Percentiles rank a stretch among this genome's conserved stretches.
Conservation (phyloP, 306 rosid genomes). For the Hylodesmum podocarpum region DNA sequence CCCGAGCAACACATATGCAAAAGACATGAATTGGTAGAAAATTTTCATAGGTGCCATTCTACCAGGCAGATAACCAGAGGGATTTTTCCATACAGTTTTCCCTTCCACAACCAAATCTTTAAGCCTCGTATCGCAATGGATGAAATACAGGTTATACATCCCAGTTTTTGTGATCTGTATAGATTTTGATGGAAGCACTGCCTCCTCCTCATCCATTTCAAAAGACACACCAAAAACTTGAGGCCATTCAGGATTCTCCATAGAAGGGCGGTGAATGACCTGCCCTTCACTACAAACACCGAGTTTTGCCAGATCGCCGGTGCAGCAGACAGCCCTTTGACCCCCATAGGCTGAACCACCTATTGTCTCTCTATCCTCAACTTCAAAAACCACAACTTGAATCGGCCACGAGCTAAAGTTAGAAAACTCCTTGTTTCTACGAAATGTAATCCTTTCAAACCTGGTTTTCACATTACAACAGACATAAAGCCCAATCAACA, state of each 20-base stretch:
- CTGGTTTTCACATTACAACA: slow-evolving; percentile 53
- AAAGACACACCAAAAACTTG: slow-evolving; percentile 69
- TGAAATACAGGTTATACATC: slow-evolving; percentile 95
- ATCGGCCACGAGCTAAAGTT: slow-evolving; percentile 74
- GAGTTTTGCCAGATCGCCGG: slow-evolving; percentile 85
- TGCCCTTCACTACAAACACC: slow-evolving; percentile 87
- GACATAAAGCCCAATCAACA: slow-evolving; percentile 22
- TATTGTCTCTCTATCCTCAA: slow-evolving; percentile 89
- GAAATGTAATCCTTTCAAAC: slow-evolving; percentile 74
- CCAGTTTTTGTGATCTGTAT: slow-evolving; percentile 76
- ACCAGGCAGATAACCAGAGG: slow-evolving; percentile 89
- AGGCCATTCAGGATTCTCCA: slow-evolving; percentile 78
- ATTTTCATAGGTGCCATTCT: slow-evolving; percentile 95
- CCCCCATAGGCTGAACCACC: slow-evolving; percentile 99
- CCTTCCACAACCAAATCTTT: slow-evolving; percentile 77
- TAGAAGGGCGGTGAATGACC: slow-evolving; percentile 71
- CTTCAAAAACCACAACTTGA: slow-evolving; percentile 90
- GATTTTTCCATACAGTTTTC: slow-evolving; percentile 91
- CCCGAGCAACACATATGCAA: slow-evolving; percentile 85
- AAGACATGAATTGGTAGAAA: slow-evolving; percentile 89
- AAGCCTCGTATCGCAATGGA: slow-evolving; percentile 85
- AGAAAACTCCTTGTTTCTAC: slow-evolving; percentile 58
- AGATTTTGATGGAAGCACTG: slow-evolving; percentile 56
- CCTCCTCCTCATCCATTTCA: slow-evolving; percentile 49
- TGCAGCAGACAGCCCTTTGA: slow-evolving; percentile 97